These are phyloP conservation scores for Obba rivulosa DNA, from an alignment of 768 basidiomycete species.

Conservation along the genomic window DNA sequence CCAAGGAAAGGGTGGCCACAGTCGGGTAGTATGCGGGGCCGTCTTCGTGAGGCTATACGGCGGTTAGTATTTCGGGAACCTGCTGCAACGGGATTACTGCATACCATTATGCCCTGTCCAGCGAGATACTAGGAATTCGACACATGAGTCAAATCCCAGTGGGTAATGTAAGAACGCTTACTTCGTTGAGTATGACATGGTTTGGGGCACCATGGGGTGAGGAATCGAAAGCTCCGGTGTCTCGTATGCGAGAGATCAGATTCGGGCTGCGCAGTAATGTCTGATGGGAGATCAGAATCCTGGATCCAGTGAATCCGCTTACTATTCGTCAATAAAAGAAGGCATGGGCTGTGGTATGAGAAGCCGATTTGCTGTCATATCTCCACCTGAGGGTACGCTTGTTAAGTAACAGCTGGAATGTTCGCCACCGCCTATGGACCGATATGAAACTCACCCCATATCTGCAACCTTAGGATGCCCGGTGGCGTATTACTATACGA, in stretches of 20 bases:
- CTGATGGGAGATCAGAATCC: conserved; percentile 2
- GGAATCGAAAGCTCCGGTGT: conserved; percentile 54
- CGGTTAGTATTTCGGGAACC: conserved; percentile 2
- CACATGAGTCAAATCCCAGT: conserved; percentile 7
- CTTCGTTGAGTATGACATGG: conserved; percentile 88
- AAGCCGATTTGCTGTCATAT: conserved; percentile 61
- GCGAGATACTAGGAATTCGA: conserved; percentile 66
- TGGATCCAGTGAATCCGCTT: conserved; percentile 19
- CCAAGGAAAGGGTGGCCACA: conserved; percentile 87
- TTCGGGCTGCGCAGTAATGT: conserved; percentile 56
- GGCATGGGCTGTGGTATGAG: conserved; percentile 71
- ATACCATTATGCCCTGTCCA: conserved; percentile 92
- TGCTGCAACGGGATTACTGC: conserved; percentile 12
- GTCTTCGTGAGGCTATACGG: conserved; percentile 75
- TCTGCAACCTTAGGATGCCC: conserved; percentile 46
- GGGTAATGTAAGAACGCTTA: conserved; percentile 22
- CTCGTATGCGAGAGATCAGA: conserved; percentile 62
- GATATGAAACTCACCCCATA: conserved; percentile 50
- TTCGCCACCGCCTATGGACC: background rate
- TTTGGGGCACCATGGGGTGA: conserved; percentile 72
- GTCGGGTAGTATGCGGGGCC: conserved; percentile 84
- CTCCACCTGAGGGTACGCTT: conserved; percentile 49
- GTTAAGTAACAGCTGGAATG: background rate
- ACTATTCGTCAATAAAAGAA: conserved; percentile 64
- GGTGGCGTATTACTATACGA: background rate